A percentile compares a stretch with the other conserved stretches of the same genome.
phyloP scores from a whole-genome alignment of 345 rosid species.

The Chamaenerion angustifolium region DNA sequence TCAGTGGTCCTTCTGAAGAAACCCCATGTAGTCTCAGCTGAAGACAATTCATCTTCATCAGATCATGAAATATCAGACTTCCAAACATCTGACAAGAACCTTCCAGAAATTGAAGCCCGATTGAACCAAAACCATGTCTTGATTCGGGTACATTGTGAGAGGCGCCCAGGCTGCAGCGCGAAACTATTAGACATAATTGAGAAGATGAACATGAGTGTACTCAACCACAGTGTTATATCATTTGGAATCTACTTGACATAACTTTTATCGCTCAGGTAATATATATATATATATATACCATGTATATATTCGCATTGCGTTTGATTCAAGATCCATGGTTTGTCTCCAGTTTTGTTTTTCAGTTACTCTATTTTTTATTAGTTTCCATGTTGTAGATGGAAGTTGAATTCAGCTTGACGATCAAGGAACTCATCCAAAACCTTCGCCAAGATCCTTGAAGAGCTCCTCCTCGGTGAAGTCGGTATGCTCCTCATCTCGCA shows the following conservation, averaged over 20 bases:
- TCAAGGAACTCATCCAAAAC: slow-evolving; percentile 33
- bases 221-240: slow-evolving; percentile 30
- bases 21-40: too few relatives aligned
- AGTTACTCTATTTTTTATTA: too few relatives aligned
- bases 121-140: slow-evolving; percentile 41
- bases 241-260: slow-evolving; percentile 52
- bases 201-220: slow-evolving; percentile 27
- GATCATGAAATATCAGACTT: slow-evolving; percentile 24
- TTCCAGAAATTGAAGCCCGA: slow-evolving; percentile 63
- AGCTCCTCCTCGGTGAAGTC: too few relatives aligned
- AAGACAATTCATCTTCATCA: slow-evolving; percentile 18
- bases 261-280: slow-evolving; percentile 58
- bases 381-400: slow-evolving; percentile 26
- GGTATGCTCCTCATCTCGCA: too few relatives aligned
- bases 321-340: too few relatives aligned
- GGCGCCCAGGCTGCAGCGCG: slow-evolving; percentile 21
- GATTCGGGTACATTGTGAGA: slow-evolving; percentile 53
- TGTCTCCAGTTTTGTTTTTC: not conserved
- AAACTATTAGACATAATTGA: slow-evolving; percentile 36
- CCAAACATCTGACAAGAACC: slow-evolving; percentile 9
- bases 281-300: too few relatives aligned
- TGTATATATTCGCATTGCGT: too few relatives aligned
- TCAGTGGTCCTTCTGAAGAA: slow-evolving; percentile 40
- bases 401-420: slow-evolving; percentile 17
- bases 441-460: too few relatives aligned